phyloP scores from a whole-genome alignment of 2,329 filamentous ascomycete genomes.

The Pseudocercospora crystallina region DNA sequence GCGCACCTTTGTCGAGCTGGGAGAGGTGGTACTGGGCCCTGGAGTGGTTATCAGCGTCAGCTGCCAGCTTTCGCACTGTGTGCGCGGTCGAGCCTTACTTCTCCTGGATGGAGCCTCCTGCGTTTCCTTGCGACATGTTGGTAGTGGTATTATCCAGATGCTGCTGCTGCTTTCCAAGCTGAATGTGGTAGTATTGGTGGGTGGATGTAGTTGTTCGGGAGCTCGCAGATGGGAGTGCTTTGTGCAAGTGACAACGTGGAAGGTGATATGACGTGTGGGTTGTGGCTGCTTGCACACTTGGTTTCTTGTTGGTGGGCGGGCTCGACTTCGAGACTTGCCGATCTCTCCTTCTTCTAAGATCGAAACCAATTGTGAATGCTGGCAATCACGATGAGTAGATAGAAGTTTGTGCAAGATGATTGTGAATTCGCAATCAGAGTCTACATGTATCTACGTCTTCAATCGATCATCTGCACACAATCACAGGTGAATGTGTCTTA shows the following conservation, averaged over 20 bases:
- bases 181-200: background rate
- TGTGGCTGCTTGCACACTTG: background rate
- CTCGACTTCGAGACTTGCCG: too few relatives aligned
- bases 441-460: too few relatives aligned
- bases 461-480: too few relatives aligned
- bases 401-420: too few relatives aligned
- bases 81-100: constrained; percentile 16
- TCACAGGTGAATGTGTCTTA: too few relatives aligned
- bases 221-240: background rate
- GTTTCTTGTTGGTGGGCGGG: background rate
- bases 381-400: too few relatives aligned
- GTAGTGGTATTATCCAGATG: background rate
- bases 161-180: background rate
- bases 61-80: constrained; percentile 6
- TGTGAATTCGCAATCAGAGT: too few relatives aligned
- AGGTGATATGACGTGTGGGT: background rate
- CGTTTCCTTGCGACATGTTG: constrained; percentile 18
- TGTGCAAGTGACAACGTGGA: background rate
- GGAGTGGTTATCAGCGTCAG: constrained; percentile 16
- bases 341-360: too few relatives aligned
- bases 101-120: constrained; percentile 28
- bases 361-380: too few relatives aligned
- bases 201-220: background rate
- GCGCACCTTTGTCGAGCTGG: constrained; percentile 68
- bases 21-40: constrained; percentile 61